Conservation (phyloP, 371 early-diverging fungal genomes). For the Choanephora cucurbitarum region DNA sequence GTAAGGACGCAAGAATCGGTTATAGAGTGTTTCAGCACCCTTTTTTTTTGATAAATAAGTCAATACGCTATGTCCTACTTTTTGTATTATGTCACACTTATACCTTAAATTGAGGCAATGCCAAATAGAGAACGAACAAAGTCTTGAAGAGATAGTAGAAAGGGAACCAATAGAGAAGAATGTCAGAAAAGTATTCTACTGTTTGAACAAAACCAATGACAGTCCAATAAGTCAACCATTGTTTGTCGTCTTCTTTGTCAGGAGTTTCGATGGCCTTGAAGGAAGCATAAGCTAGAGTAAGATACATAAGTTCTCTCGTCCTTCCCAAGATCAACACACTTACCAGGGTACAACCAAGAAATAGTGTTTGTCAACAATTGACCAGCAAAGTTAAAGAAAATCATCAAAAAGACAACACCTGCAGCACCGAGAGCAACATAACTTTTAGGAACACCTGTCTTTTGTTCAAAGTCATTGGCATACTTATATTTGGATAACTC, state of each 20-base stretch:
- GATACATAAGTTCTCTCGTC: slow-evolving; percentile 3
- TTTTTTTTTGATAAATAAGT: slow-evolving; percentile 7
- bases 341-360: slow-evolving; percentile 88
- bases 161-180: slow-evolving; percentile 87
- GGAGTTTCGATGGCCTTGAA: slow-evolving; percentile 89
- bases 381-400: slow-evolving; percentile 89
- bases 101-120: slow-evolving; percentile 78
- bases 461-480: slow-evolving; percentile 63
- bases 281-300: slow-evolving; percentile 75
- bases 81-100: too few species aligned
- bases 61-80: too few species aligned
- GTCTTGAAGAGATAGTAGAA: slow-evolving; percentile 95
- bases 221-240: slow-evolving; percentile 88
- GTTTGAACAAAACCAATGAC: slow-evolving; percentile 86
- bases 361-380: slow-evolving; percentile 76
- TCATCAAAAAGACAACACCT: slow-evolving; percentile 63
- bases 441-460: slow-evolving; percentile 81
- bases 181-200: slow-evolving; percentile 84
- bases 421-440: slow-evolving; percentile 71
- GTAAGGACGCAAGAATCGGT: slow-evolving; percentile 47
- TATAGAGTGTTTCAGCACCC: slow-evolving; percentile 50
- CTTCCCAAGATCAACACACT: background rate
- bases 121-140: slow-evolving; percentile 79
- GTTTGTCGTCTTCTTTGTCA: slow-evolving; percentile 80
- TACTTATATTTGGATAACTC: slow-evolving; percentile 69